Evolutionary conservation across 306 rosid genomes (phyloP).

Genomic region (Medicago arabica): DNA sequence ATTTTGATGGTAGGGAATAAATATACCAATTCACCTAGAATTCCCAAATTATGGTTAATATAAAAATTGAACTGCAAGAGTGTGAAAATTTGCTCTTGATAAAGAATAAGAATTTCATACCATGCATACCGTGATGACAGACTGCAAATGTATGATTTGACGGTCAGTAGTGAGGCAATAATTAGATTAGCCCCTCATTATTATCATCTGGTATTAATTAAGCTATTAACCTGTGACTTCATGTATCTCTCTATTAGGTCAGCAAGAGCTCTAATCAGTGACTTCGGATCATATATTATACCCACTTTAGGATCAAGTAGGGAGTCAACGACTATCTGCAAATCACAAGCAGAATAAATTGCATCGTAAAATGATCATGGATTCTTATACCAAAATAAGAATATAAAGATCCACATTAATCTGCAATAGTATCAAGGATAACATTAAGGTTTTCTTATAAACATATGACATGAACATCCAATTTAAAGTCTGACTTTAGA

Average conservation of each 20-base stretch:
- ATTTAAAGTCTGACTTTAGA: constrained; percentile 3
- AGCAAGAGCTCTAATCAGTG: constrained; percentile 70
- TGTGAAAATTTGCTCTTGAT: constrained; percentile 3
- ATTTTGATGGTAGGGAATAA: constrained; percentile 25
- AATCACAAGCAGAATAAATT: constrained; percentile 25
- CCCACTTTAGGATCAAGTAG: constrained; percentile 78
- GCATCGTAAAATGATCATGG: background rate
- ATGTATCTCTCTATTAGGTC: constrained; percentile 56
- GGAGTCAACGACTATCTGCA: constrained; percentile 79
- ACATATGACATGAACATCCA: background rate
- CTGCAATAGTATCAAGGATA: constrained; percentile 5
- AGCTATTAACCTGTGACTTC: constrained; percentile 44
- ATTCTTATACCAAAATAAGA: constrained; percentile 8
- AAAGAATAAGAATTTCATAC: constrained; percentile 7
- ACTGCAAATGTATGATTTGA: constrained; percentile 29
- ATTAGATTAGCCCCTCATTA: constrained; percentile 31
- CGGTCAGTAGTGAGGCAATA: constrained; percentile 31
- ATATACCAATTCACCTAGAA: constrained; percentile 33
- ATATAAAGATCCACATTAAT: constrained; percentile 15
- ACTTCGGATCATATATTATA: constrained; percentile 72
- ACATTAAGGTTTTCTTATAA: background rate
- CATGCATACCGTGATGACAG: constrained; percentile 40
- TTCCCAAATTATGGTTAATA: constrained; percentile 2
- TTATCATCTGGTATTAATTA: constrained; percentile 36
- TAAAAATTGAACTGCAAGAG: background rate